Evolutionary conservation across 169 alveolate species (phyloP).

Genomic region (Cryptosporidium tyzzeri): DNA sequence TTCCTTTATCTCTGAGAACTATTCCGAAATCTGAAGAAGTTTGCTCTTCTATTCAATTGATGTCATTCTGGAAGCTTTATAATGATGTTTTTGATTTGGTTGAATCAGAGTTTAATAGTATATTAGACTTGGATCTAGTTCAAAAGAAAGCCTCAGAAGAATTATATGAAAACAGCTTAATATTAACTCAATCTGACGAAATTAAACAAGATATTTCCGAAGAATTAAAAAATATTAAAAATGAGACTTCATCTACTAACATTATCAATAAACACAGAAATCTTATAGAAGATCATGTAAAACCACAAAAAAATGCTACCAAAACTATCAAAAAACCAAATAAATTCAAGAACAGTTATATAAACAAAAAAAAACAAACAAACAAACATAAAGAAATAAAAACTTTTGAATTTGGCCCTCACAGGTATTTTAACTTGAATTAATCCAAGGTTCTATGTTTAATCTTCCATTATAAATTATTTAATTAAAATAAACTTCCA

Average conservation of each 20-base stretch:
- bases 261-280: not conserved
- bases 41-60: constrained; percentile 59
- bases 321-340: not conserved
- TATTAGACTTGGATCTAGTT: not conserved
- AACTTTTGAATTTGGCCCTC: constrained; percentile 1
- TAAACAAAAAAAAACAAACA: not conserved
- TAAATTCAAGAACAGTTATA: not conserved
- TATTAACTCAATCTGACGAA: constrained; percentile 1
- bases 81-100: constrained; percentile 16
- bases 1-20: not conserved
- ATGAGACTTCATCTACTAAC: not conserved
- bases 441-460: not conserved
- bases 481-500: not conserved
- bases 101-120: not conserved
- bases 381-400: not conserved
- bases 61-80: constrained; percentile 65
- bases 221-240: not conserved
- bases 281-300: not conserved
- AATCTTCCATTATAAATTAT: not conserved
- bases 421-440: not conserved
- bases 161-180: not conserved
- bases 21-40: constrained; percentile 30
- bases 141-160: not conserved
- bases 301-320: too few relatives aligned
- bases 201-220: not conserved